Base-by-base conservation (phyloP, 805 yeast species). In the Sugiyamaella lignohabitans region DNA sequence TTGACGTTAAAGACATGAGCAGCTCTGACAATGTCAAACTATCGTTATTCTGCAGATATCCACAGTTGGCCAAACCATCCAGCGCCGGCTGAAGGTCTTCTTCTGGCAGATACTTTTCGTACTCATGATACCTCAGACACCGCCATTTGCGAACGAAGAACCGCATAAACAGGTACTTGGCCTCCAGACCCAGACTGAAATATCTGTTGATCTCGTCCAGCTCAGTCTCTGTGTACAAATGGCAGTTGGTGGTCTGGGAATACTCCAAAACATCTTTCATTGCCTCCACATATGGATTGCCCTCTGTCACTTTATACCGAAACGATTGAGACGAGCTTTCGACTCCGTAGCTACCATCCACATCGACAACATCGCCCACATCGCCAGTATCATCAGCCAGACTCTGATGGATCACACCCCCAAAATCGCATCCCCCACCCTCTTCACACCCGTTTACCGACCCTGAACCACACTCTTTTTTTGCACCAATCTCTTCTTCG, bases 41-140 rank as follows among this genome's bases (percentile, higher is more conserved):
- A 8, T 17, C 40, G n/a, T 22, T 23, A 16, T 8, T 20, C 1
- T 57, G 30, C 57, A 59, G 54, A 4, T 38, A 32, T 8, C 21
- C 17, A 29, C 23, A 19, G 10, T 27, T 43, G 2, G 42, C 38
- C 2, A 60, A 49, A 24, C 51, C 53, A 1, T 40, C 40, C 4
- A 53, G 45, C 1, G 43, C 40, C 3, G 14, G 32, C 5, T 46
- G 34, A 18, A 58, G 47, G 3, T 42, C 48, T 5, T 53, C 59
- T 2, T 41, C 46, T 2, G 55, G 51, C 42, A 60, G 43, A 38
- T 59, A 61, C 18, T 51, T 57, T 3, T 29, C 43, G 10, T 56
- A 43, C 10, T 59, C 62, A n/a, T 38, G 42, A 11, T 45, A 18
- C 4, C 58, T 42, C 21, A 59, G 32, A 29, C 43, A 44, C 20